phyloP scores from a whole-genome alignment of 306 rosid species.

The Cucurbita ficifolia region DNA sequence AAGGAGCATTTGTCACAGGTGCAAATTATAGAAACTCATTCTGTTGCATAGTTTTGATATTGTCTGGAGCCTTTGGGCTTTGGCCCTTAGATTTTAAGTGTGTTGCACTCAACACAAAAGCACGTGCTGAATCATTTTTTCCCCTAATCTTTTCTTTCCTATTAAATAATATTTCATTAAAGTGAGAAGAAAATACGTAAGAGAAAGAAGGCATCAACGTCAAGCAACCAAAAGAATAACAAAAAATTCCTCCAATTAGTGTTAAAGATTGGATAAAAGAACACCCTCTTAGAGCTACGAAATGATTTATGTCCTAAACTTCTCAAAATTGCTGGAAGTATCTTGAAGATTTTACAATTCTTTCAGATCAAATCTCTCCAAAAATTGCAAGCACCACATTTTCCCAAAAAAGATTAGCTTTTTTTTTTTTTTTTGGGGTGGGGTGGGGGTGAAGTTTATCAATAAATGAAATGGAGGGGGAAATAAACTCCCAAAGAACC shows the following conservation, averaged over 20 bases:
- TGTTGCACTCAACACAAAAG: neutral
- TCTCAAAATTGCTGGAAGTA: neutral
- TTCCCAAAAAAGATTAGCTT: neutral
- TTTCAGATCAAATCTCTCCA: neutral
- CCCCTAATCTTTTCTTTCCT: neutral
- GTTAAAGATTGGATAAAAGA: neutral
- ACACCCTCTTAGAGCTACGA: neutral
- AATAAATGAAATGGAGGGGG: neutral
- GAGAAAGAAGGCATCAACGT: neutral
- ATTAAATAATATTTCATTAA: neutral
- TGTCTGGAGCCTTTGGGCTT: neutral
- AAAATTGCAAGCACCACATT: neutral
- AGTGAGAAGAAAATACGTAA: neutral
- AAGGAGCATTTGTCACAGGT: constrained; percentile 86
- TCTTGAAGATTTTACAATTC: neutral
- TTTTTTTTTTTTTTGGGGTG: neutral
- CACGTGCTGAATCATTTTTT: neutral
- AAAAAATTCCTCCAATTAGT: neutral
- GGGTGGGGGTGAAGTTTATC: neutral
- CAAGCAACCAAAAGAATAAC: neutral
- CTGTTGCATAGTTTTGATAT: neutral
- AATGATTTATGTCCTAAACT: neutral
- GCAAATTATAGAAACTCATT: neutral
- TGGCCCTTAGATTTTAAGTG: neutral
- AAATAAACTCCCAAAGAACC: neutral